Percentiles rank a stretch among this genome's conserved stretches.
Evolutionary conservation across 176 grass and related monocot genomes (phyloP).

Genomic region (Aegilops sharonensis): DNA sequence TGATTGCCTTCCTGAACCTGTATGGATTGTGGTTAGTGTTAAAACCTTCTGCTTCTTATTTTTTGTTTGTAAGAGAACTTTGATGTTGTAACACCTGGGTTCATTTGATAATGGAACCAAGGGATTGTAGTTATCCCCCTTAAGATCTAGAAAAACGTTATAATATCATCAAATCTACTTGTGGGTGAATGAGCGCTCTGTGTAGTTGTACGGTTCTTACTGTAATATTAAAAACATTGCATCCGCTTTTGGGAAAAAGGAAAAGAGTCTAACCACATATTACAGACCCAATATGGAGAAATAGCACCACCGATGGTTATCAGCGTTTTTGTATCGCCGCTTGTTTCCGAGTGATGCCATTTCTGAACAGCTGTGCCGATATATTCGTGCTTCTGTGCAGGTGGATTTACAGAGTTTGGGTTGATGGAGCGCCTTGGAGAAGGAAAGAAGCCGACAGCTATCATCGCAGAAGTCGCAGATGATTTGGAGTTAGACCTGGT

Average conservation of each 20-base stretch:
- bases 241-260: too few species aligned
- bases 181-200: neutral
- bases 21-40: too few species aligned
- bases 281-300: neutral
- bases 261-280: neutral
- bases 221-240: too few species aligned
- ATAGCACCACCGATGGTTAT: neutral
- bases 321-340: neutral
- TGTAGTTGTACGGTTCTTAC: too few species aligned
- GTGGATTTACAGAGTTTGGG: constrained; percentile 92
- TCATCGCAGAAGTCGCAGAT: constrained; percentile 92
- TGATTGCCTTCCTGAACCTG: too few species aligned
- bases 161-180: neutral
- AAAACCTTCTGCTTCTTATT: too few species aligned
- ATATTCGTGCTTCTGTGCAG: constrained; percentile 34
- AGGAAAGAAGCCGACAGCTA: constrained; percentile 72
- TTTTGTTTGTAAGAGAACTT: too few species aligned
- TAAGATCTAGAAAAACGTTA: neutral
- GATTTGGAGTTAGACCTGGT: constrained; percentile 92
- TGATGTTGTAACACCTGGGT: too few species aligned
- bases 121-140: too few species aligned
- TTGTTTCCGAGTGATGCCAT: neutral
- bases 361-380: neutral
- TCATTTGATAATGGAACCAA: too few species aligned
- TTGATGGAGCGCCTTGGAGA: constrained; percentile 97